Evolutionary conservation across 1,284 basidiomycete species (phyloP), one percentile per base, ranked within the genome.

Genomic region (Clitocybe nebularis): DNA sequence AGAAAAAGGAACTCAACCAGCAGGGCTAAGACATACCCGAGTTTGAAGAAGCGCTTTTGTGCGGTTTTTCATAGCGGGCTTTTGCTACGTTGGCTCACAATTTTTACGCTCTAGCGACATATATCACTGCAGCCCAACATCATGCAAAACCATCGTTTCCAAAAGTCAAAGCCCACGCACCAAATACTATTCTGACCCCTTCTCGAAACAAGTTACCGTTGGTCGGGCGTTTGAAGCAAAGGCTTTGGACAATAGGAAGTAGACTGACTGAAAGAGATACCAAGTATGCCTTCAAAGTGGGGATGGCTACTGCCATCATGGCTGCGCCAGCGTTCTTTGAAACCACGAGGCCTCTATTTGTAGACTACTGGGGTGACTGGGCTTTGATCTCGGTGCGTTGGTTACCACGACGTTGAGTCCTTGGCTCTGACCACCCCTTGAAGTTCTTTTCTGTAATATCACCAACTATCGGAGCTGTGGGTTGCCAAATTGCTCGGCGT

Each of bases 341-440:
- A 45, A 53, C 63, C 8, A 93, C 89, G 1, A 69, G 92, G 19
- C 83, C 83, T 1, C 67, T 81, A 4, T 98, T 96, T 58, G 69
- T 89, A 23, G 77, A 79, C 39, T 93, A 85, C 56, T 77, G 84
- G 55, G 93, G 93, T 28, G 92, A 97, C 62, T 98, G 94, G 94
- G 93, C 93, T 1, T 66, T 98, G 54, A 90, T 98, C 40, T 93
- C 91, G 32, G 89, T 89, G 53, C 49, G 79, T 71, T 17, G n/a
- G n/a, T n/a, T n/a, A n/a, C n/a, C n/a, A n/a, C n/a, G n/a, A n/a
- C n/a, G n/a, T n/a, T n/a, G n/a, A n/a, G n/a, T n/a, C n/a, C n/a
- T n/a, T n/a, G n/a, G n/a, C n/a, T n/a, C n/a, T n/a, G n/a, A n/a
- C n/a, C n/a, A n/a, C n/a, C n/a, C n/a, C 40, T 43, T 38, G 1